These are phyloP conservation scores for Trametes cinnabarina DNA, from an alignment of 768 basidiomycete species.

Conservation along the genomic window DNA sequence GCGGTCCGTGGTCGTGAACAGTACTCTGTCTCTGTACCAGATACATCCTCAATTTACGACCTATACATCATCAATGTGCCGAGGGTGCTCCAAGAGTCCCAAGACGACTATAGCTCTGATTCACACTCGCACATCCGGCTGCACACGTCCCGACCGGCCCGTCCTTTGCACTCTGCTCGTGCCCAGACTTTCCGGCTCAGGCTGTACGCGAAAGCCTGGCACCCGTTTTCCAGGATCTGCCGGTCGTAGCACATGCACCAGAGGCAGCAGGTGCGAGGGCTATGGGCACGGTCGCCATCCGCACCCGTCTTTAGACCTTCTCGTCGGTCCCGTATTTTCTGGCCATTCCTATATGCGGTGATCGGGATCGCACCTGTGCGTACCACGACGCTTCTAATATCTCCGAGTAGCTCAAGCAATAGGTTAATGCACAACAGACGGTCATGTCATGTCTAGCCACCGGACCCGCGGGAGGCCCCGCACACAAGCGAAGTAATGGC, in stretches of 20 bases:
- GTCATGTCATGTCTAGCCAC: background rate
- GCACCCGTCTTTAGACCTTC: background rate
- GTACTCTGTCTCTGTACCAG: too few species aligned
- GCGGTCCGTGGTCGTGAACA: too few species aligned
- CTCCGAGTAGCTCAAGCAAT: background rate
- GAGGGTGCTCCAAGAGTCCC: too few species aligned
- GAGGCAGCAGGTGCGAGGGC: background rate
- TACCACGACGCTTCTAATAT: background rate
- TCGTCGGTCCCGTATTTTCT: conserved; percentile 6
- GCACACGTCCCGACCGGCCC: background rate
- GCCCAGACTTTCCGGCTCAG: background rate
- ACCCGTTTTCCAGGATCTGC: background rate
- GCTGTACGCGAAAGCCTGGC: background rate
- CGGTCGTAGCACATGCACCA: conserved; percentile 6
- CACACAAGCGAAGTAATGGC: conserved; percentile 2
- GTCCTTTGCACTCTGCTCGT: background rate
- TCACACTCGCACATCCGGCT: background rate
- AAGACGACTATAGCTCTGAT: too few species aligned
- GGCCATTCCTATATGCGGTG: conserved; percentile 1
- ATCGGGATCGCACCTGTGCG: conserved; percentile 4
- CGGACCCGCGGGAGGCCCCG: background rate
- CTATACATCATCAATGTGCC: too few species aligned
- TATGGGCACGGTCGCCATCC: conserved; percentile 2
- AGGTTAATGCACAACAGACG: background rate
- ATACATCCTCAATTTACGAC: too few species aligned